A percentile compares a stretch with the other conserved stretches of the same genome.
Evolutionary conservation across 202 grass and related monocot genomes (phyloP).

Genomic region (Digitaria exilis): DNA sequence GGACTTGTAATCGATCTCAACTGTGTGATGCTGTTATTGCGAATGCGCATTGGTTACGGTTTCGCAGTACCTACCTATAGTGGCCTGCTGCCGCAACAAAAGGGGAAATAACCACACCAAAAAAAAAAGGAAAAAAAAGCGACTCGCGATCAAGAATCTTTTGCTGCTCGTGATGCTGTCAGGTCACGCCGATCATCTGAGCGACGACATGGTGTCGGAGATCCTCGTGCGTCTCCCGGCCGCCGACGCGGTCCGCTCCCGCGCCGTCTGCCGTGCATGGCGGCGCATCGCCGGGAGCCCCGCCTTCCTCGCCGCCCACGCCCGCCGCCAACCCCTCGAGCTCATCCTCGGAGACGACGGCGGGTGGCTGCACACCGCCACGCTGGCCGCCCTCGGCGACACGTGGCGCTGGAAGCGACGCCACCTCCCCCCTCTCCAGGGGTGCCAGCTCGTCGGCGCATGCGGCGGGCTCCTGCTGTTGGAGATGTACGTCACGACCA

Average conservation of each 20-base stretch:
- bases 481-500: not conserved
- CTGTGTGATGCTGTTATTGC: too few relatives aligned
- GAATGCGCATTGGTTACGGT: too few relatives aligned
- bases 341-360: not conserved
- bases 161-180: too few relatives aligned
- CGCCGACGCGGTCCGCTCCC: not conserved
- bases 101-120: too few relatives aligned
- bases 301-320: not conserved
- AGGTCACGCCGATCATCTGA: not conserved
- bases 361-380: not conserved
- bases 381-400: not conserved
- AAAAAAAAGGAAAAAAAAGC: too few relatives aligned
- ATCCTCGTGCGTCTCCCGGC: not conserved
- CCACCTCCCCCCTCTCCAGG: too few relatives aligned
- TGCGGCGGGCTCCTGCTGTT: not conserved
- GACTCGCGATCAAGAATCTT: too few relatives aligned
- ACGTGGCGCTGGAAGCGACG: too few relatives aligned
- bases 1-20: too few relatives aligned
- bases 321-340: not conserved
- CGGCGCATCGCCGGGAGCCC: not conserved
- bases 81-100: too few relatives aligned
- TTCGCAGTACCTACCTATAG: too few relatives aligned
- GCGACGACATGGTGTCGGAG: not conserved
- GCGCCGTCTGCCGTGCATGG: not conserved
- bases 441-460: too few relatives aligned